phyloP scores from a whole-genome alignment of 2,329 filamentous ascomycete genomes.

The Colletotrichum liriopes region DNA sequence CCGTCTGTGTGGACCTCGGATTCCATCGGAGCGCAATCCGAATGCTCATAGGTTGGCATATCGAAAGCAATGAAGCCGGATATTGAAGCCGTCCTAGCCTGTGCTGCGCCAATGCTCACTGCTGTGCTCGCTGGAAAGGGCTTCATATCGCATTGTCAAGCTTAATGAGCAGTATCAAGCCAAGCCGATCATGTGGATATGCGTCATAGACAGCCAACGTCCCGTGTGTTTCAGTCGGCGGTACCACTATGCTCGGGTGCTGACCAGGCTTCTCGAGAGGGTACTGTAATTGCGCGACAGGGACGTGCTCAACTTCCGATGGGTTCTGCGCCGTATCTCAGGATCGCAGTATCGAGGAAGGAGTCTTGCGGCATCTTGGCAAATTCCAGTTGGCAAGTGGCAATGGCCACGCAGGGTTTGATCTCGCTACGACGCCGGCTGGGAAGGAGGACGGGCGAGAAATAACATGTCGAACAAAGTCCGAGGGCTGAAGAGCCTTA shows the following conservation, averaged over 20 bases:
- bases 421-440: conserved; percentile 46
- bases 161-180: conserved; percentile 23
- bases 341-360: conserved; percentile 50
- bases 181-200: conserved; percentile 37
- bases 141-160: conserved; percentile 27
- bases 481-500: conserved; percentile 79
- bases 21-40: not conserved
- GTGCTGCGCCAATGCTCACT: conserved; percentile 62
- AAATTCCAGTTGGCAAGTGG: conserved; percentile 34
- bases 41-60: conserved; percentile 20
- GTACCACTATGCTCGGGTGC: conserved; percentile 55
- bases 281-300: conserved; percentile 63
- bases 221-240: conserved; percentile 45
- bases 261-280: conserved; percentile 68
- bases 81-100: conserved; percentile 34
- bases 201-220: conserved; percentile 44
- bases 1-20: not conserved
- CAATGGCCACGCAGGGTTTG: conserved; percentile 35
- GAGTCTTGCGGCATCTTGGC: conserved; percentile 47
- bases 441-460: conserved; percentile 56
- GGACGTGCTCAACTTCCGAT: conserved; percentile 73
- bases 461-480: conserved; percentile 77
- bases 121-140: conserved; percentile 63
- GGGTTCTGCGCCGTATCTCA: conserved; percentile 50
- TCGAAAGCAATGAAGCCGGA: conserved; percentile 31